Conservation (phyloP, 2,329 filamentous ascomycete species). For the Colletotrichum costaricense region DNA sequence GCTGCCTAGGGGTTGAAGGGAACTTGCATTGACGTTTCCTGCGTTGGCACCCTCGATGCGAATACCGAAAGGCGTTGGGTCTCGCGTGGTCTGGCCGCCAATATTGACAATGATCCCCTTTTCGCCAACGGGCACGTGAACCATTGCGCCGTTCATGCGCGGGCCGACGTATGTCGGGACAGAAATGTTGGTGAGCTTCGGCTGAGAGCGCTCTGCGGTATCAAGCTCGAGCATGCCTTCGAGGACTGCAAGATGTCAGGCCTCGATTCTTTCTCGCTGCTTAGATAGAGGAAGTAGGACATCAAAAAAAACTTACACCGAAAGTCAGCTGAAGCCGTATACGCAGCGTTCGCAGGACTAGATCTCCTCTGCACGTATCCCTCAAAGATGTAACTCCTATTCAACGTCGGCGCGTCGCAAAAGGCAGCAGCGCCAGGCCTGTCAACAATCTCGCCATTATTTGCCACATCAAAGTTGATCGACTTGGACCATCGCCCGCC, state of each 20-base stretch:
- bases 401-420: constrained; percentile 35
- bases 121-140: constrained; percentile 37
- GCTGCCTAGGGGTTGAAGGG: background rate
- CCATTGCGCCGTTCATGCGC: constrained; percentile 39
- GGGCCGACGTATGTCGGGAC: constrained; percentile 36
- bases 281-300: background rate
- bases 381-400: constrained; percentile 36
- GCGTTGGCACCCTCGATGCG: background rate
- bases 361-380: constrained; percentile 36
- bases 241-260: constrained; percentile 13
- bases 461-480: constrained; percentile 7
- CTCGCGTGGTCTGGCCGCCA: constrained; percentile 34
- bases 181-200: constrained; percentile 38
- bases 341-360: constrained; percentile 31
- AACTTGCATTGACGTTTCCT: constrained; percentile 14
- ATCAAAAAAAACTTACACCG: constrained; percentile 7
- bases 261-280: too few species aligned
- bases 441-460: constrained; percentile 31
- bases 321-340: constrained; percentile 20
- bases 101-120: constrained; percentile 35
- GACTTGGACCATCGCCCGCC: constrained; percentile 18
- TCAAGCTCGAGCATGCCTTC: constrained; percentile 37
- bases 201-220: constrained; percentile 12
- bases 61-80: constrained; percentile 30
- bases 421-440: constrained; percentile 34